Evolutionary conservation across 345 rosid genomes (phyloP).

Genomic region (Nasturtium officinale): DNA sequence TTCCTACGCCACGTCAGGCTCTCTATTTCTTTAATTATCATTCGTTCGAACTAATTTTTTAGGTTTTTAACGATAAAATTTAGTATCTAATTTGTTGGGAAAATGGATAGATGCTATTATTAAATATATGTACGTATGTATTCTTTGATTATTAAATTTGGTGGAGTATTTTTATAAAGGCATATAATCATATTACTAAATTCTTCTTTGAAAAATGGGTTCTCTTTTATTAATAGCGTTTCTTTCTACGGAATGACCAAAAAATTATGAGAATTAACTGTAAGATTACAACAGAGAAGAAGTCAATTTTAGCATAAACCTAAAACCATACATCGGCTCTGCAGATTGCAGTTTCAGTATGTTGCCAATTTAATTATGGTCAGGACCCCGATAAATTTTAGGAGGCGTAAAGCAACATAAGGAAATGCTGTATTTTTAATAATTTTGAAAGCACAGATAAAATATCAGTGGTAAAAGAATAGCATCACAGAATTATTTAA

Average conservation of each 20-base stretch:
- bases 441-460: neutral
- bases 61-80: neutral
- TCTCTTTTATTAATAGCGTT: neutral
- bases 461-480: too few relatives aligned
- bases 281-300: neutral
- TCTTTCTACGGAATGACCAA: neutral
- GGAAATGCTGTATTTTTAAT: neutral
- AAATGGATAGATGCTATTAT: neutral
- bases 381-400: too few relatives aligned
- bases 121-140: neutral
- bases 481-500: too few relatives aligned
- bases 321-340: neutral
- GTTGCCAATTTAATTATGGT: too few relatives aligned
- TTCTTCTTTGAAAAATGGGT: neutral
- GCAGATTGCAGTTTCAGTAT: neutral
- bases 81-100: neutral
- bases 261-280: neutral
- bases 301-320: neutral
- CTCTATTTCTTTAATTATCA: slow-evolving; percentile 1
- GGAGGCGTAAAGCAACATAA: neutral
- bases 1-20: slow-evolving; percentile 13
- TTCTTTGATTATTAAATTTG: neutral
- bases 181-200: neutral
- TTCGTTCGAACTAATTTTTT: neutral
- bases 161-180: neutral